A percentile compares a stretch with the other conserved stretches of the same genome.
These are phyloP conservation scores for Salvia hispanica DNA, from an alignment of 257 asterid species.

Conservation along the genomic window DNA sequence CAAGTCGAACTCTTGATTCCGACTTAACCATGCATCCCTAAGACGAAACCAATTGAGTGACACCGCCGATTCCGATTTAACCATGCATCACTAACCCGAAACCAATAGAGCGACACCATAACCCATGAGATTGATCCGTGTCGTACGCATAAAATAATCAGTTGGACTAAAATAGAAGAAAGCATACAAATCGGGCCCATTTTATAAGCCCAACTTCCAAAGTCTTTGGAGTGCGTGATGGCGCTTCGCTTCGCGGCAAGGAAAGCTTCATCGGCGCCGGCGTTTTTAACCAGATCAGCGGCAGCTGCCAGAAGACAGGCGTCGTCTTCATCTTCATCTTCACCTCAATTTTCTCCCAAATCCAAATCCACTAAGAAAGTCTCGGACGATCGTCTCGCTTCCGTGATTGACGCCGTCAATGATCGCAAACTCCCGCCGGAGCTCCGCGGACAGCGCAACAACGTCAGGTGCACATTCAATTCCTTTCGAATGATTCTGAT, in stretches of 20 bases:
- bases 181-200: not conserved
- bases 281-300: conserved; percentile 32
- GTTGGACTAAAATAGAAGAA: conserved; percentile 4
- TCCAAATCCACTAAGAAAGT: conserved; percentile 39
- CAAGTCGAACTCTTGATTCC: too few relatives aligned
- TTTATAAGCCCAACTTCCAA: conserved; percentile 18
- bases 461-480: conserved; percentile 53
- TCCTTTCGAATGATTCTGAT: conserved; percentile 1
- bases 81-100: too few relatives aligned
- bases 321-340: conserved; percentile 35
- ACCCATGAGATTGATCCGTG: not conserved
- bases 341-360: conserved; percentile 36
- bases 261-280: conserved; percentile 40
- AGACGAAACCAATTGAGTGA: too few relatives aligned
- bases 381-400: conserved; percentile 64
- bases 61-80: too few relatives aligned
- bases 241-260: conserved; percentile 48
- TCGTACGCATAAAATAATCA: not conserved
- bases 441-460: conserved; percentile 82
- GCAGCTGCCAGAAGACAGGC: conserved; percentile 34
- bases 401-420: conserved; percentile 75
- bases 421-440: conserved; percentile 91
- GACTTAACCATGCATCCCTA: too few relatives aligned
- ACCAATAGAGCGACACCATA: too few relatives aligned
- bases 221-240: conserved; percentile 37